Base-by-base conservation (phyloP, 2,329 filamentous ascomycete genomes). In the Claviceps digitariae region DNA sequence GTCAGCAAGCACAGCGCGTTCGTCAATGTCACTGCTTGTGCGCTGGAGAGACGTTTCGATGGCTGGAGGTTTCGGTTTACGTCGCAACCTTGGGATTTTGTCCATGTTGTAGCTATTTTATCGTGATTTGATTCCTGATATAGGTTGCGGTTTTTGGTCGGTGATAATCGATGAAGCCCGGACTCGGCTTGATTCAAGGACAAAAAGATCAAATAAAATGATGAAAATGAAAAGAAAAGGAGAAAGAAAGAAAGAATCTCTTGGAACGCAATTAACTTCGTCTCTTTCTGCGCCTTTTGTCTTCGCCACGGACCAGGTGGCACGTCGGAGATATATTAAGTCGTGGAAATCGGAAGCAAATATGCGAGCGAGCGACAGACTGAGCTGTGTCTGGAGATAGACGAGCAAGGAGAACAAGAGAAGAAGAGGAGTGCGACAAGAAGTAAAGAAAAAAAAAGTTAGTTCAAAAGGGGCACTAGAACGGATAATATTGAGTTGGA, bases 11-110 rank as follows among this genome's bases (percentile, higher is more conserved):
- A 23, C 13, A 45, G n/a, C 44, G 45, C 61, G 61, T 53, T 63
- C 66, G 56, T 57, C 53, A 21, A 63, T 60, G 49, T 64, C 59
- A 49, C 57, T 61, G 53, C 58, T 64, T 53, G 61, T 62, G 54
- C 67, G 63, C 51, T 68, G 66, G 59, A 71, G 59, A 46, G 68
- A 63, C 7, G 70, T 72, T 54, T 71, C 68, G 58, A 72, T 69
- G 56, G 70, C 67, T 20, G 69, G 70, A 17, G 66, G 69, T 64
- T 72, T 73, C 44, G 69, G 69, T 61, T 72, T 72, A 55, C 71
- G 70, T 52, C 70, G 68, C 51, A 73, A 66, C 58, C 69, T 67
- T 50, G 70, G 66, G 53, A 73, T 65, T 59, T 67, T 70, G 58
- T 73, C 70, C 70, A 73, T 73, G 56, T 9, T 52, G 23, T 20